Percentiles rank a stretch among this genome's conserved stretches.
Conservation (phyloP, 208 protist genomes). For the Wallacemonas sp. region DNA sequence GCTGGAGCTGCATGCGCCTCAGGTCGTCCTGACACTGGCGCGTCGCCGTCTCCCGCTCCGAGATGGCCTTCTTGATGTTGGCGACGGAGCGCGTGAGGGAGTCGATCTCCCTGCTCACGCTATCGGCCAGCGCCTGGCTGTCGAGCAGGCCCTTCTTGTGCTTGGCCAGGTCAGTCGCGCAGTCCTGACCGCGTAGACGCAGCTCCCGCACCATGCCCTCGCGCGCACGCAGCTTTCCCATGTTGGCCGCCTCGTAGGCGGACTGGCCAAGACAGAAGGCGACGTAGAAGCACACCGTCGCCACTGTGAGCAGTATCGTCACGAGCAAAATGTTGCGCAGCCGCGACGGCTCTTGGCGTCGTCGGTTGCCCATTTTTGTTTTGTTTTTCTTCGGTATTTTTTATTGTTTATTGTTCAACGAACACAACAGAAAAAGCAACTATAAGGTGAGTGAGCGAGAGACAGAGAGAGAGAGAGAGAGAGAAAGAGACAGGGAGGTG, state of each 20-base stretch:
- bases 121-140: neutral
- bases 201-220: neutral
- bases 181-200: neutral
- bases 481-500: neutral
- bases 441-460: neutral
- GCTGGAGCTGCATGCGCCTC: neutral
- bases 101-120: neutral
- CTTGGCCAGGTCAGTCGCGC: neutral
- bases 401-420: too few species aligned
- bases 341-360: too few species aligned
- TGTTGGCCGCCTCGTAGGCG: neutral
- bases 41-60: neutral
- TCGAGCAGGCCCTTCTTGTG: neutral
- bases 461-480: neutral
- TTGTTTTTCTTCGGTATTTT: too few species aligned
- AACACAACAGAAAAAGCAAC: neutral
- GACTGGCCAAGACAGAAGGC: constrained; percentile 1
- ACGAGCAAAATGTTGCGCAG: neutral
- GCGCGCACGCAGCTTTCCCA: neutral
- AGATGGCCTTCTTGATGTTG: neutral
- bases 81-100: neutral
- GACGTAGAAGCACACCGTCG: neutral
- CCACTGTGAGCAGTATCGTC: neutral
- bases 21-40: neutral
- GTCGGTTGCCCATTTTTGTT: too few species aligned